Evolutionary conservation across 1,284 basidiomycete genomes (phyloP).

Genomic region (Trichosporon coremiiforme): DNA sequence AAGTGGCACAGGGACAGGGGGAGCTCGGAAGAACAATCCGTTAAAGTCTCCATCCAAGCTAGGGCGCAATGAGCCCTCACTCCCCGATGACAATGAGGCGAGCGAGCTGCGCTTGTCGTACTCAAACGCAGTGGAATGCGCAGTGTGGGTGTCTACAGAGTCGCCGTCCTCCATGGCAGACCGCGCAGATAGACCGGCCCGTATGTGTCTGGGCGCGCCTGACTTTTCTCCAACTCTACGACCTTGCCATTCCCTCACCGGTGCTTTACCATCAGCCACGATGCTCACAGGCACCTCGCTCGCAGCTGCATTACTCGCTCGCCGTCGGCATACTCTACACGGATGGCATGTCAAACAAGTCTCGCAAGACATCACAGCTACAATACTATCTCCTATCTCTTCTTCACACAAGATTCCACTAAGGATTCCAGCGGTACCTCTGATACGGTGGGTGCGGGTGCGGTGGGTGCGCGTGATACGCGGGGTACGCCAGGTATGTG

Average conservation of each 20-base stretch:
- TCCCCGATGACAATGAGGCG: slow-evolving; percentile 25
- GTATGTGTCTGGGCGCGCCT: not conserved
- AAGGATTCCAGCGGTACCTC: not conserved
- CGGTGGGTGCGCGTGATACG: no score
- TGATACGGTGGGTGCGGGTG: not conserved
- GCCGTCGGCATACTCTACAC: slow-evolving; percentile 5
- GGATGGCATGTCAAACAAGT: slow-evolving; percentile 14
- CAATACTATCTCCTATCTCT: not conserved
- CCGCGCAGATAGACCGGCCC: not conserved
- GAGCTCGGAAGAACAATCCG: slow-evolving; percentile 52
- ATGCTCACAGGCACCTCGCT: not conserved
- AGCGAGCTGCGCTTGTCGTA: slow-evolving; percentile 22
- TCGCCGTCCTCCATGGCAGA: no score
- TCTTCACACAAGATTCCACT: not conserved
- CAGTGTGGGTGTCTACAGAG: no score
- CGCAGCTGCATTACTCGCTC: no score
- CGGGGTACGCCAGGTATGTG: no score
- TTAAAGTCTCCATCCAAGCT: slow-evolving; percentile 33
- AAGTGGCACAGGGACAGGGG: slow-evolving; percentile 32
- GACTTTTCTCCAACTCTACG: not conserved
- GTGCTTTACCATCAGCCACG: no score
- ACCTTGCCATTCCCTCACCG: no score
- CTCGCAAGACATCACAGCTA: slow-evolving; percentile 16
- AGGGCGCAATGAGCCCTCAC: slow-evolving; percentile 25
- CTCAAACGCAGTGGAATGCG: slow-evolving; percentile 22